Base-by-base conservation (phyloP, 2,329 filamentous ascomycete species). In the Pyrenophora tritici-repentis region DNA sequence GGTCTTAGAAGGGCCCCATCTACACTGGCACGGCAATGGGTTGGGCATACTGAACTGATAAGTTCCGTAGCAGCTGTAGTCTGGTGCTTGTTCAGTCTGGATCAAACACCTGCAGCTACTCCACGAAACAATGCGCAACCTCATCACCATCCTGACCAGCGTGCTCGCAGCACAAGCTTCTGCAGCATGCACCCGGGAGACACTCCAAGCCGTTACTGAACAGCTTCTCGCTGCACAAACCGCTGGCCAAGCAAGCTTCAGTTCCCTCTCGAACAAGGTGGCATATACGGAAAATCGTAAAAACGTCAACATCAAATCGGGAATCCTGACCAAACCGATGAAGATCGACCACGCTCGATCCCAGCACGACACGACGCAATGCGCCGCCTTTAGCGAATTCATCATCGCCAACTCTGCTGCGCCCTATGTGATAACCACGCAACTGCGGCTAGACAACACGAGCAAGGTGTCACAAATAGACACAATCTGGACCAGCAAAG, bases 361-460 rank as follows among this genome's bases (percentile, higher is more conserved):
- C 34, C 65, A 67, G 33, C 60, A 62, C 57, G 66, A 70, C 47
- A 45, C 61, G 3, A 33, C 56, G 1, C 60, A 64, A 47, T 70
- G 66, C 50, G 66, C 66, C 14, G 53, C 62, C 31, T 70, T 65
- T 48, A 61, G 50, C 55, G 67, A 70, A 44, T 53, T 62, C 57
- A 68, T 70, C 44, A 54, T 67, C 34, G 63, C 61, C 22, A 59
- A 62, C 33, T 35, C 57, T 6, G 41, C 62, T 4, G 60, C 61
- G 4, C 67, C 67, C 1, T 67, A 68, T 31, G 68, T 69, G 26
- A 63, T 71, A 41, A 58, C 56, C n/a, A 62, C 59, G 0, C 65
- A 67, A 40, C n/a, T 67, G 10, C 60, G 63, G 6, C 24, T 67
- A 10, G 62, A 63, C 41, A 65, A 66, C 50, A 43, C 55, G 2